Conservation (phyloP, 805 yeast genomes). For the Yarrowia bubula region DNA sequence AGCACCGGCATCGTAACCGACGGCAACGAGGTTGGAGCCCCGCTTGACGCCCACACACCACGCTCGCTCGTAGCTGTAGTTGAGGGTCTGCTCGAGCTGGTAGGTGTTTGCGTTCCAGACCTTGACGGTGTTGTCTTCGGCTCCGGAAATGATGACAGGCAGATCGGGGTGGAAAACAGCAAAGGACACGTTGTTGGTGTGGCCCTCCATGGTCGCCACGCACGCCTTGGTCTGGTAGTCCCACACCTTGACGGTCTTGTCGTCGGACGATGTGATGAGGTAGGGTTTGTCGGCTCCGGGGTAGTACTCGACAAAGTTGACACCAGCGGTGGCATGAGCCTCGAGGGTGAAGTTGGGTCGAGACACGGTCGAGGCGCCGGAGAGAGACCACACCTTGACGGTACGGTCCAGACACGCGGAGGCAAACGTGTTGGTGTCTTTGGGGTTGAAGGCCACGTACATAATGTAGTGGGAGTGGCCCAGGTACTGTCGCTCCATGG, state of each 20-base stretch:
- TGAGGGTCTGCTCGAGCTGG: constrained; percentile 86
- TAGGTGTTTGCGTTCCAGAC: constrained; percentile 95
- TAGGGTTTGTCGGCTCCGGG: constrained; percentile 98
- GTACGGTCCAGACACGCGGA: constrained; percentile 95
- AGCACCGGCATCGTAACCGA: constrained; percentile 94
- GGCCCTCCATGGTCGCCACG: constrained; percentile 93
- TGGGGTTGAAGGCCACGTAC: constrained; percentile 94
- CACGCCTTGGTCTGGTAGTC: constrained; percentile 96
- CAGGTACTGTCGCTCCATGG: constrained; percentile 81
- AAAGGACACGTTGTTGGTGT: constrained; percentile 88
- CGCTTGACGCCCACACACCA: constrained; percentile 88
- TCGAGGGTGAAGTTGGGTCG: constrained; percentile 83
- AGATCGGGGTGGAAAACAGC: constrained; percentile 98
- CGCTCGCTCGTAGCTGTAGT: constrained; percentile 89
- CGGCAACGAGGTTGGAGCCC: constrained; percentile 73
- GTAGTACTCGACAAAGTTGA: constrained; percentile 92
- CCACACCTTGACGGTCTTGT: constrained; percentile 85
- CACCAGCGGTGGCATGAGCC: constrained; percentile 92
- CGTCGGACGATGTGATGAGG: constrained; percentile 87
- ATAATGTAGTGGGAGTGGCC: constrained; percentile 96
- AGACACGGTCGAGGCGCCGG: constrained; percentile 56
- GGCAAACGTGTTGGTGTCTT: constrained; percentile 96
- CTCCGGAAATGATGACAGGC: constrained; percentile 91
- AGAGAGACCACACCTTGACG: constrained; percentile 90
- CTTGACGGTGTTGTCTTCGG: constrained; percentile 92